Evolutionary conservation across 1,284 basidiomycete genomes (phyloP), one percentile per base, ranked within the genome.

Genomic region (Cystobasidium pallidum): DNA sequence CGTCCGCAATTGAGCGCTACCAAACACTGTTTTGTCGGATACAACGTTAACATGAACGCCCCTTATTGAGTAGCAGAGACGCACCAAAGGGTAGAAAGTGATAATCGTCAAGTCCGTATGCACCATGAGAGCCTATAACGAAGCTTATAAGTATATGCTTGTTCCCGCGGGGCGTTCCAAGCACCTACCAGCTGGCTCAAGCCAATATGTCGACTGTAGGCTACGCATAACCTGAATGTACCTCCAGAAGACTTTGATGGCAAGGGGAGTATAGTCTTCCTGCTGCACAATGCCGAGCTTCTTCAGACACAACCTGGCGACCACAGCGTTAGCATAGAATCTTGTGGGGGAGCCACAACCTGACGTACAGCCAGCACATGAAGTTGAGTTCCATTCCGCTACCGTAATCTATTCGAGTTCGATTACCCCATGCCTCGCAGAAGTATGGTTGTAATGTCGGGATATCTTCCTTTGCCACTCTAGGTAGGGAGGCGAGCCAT

Each of bases 341-440:
- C 52, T 28, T 55, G 3, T 24, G 8, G 21, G 13, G 3, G 8
- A 13, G 52, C 24, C 7, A 2, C 15, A 28, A 3, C 19, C 28
- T n/a, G n/a, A 84, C 91, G 78, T 80, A 96, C 93, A 99, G 80
- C 94, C 94, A 99, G 78, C 92, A 97, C 13, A 97, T 76, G 79
- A 98, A 99, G 82, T 98, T 97, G 72, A 99, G 85, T 81, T 99
- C 96, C 94, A 98, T 98, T 1, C 95, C 95, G 78, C 93, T 96
- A 10, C 96, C 95, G 81, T 99, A 99, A 82, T 99, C 96, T 74
- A 99, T 94, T 4, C 95, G 84, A 66, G 90, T 87, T 45, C 89
- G 85, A 80, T 92, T 97, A 0, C 95, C 95, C 94, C 94, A 99
- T 26, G 88, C 82, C 79, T 96, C 91, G 55, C 85, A 83, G 76